phyloP scores from a whole-genome alignment of 2,329 filamentous ascomycete genomes.

The Verticillium longisporum region DNA sequence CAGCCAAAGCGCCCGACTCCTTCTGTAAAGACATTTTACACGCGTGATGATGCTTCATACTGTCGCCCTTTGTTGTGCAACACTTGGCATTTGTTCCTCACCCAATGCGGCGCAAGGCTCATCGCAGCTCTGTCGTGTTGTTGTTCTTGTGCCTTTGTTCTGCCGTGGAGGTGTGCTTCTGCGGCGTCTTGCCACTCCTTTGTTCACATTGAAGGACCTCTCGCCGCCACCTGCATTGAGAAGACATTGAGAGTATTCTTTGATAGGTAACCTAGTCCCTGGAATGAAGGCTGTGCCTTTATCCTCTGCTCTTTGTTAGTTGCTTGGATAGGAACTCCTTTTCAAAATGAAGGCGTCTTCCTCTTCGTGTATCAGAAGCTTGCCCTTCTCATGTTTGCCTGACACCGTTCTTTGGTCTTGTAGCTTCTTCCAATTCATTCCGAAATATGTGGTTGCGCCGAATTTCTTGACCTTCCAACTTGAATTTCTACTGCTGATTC shows the following conservation, averaged over 20 bases:
- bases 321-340: background rate
- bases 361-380: background rate
- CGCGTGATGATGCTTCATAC: background rate
- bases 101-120: background rate
- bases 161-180: no score
- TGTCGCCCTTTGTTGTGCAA: background rate
- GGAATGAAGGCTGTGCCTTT: background rate
- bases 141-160: background rate
- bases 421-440: background rate
- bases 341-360: background rate
- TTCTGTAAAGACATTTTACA: background rate
- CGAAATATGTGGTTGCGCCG: background rate
- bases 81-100: background rate
- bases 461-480: background rate
- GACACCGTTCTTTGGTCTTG: background rate
- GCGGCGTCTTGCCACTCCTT: background rate
- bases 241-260: background rate
- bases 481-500: background rate
- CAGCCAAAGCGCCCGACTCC: background rate
- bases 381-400: background rate
- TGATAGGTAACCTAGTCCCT: background rate
- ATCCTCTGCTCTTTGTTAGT: background rate
- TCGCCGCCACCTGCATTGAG: background rate
- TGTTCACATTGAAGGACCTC: background rate
- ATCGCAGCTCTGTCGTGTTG: background rate